These are phyloP conservation scores for Hagleromyces aurorensis DNA, from an alignment of 805 yeast genomes.

Conservation along the genomic window DNA sequence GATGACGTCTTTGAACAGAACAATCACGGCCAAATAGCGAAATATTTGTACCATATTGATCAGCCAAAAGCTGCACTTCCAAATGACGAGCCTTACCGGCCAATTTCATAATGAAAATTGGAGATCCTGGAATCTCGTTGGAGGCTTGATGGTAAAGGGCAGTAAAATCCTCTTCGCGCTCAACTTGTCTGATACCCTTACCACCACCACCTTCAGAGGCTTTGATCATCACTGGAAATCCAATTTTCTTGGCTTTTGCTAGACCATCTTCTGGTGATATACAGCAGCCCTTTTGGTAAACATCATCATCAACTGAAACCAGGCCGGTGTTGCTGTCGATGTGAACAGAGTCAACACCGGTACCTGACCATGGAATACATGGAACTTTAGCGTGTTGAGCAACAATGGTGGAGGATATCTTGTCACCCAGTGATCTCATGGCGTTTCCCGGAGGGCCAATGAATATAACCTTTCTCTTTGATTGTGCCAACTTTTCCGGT, in stretches of 20 bases:
- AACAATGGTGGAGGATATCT: constrained; percentile 94
- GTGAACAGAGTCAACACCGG: constrained; percentile 81
- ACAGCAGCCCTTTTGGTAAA: constrained; percentile 86
- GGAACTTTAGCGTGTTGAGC: constrained; percentile 99
- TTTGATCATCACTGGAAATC: constrained; percentile 98
- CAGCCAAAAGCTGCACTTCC: constrained; percentile 96
- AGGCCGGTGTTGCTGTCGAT: constrained; percentile 63
- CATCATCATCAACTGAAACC: constrained; percentile 80
- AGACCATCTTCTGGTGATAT: constrained; percentile 83
- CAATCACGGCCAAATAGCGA: constrained; percentile 98
- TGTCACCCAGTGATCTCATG: constrained; percentile 99
- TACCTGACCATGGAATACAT: constrained; percentile 99
- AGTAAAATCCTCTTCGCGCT: constrained; percentile 67
- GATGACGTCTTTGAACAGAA: constrained; percentile 99
- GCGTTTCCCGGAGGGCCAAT: constrained; percentile 99
- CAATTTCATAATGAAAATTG: constrained; percentile 93
- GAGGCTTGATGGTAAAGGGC: constrained; percentile 86
- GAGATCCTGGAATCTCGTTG: constrained; percentile 97
- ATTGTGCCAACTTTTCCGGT: constrained; percentile 91
- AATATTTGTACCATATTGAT: constrained; percentile 96
- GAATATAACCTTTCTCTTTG: constrained; percentile 81
- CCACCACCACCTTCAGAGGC: constrained; percentile 99
- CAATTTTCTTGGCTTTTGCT: constrained; percentile 73
- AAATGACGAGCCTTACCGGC: constrained; percentile 97
- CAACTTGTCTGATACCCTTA: constrained; percentile 98